Conservation (phyloP, 179 eudicot genomes). For the Spinacia oleracea region DNA sequence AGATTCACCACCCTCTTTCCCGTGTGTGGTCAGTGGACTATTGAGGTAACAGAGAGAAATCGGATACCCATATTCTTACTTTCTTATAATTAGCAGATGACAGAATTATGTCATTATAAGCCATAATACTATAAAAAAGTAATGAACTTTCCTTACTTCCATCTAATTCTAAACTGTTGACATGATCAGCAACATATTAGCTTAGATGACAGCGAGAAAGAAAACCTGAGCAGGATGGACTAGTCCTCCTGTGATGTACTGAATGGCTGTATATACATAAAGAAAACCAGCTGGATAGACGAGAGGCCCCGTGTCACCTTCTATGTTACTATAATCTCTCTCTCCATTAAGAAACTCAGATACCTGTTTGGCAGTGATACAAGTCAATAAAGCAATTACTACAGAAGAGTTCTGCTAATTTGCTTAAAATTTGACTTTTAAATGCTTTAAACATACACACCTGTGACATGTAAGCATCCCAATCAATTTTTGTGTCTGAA, state of each 20-base stretch:
- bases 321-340: slow-evolving; percentile 77
- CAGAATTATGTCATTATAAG: neutral
- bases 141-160: neutral
- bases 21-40: neutral
- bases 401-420: neutral
- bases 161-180: neutral
- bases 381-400: slow-evolving; percentile 4
- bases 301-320: slow-evolving; percentile 95
- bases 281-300: slow-evolving; percentile 98
- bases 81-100: neutral
- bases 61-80: neutral
- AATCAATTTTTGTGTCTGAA: slow-evolving; percentile 85
- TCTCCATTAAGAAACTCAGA: slow-evolving; percentile 81
- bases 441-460: slow-evolving; percentile 27
- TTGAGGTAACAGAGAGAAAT: neutral
- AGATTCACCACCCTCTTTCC: neutral
- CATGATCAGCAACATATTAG: neutral
- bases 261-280: slow-evolving; percentile 77
- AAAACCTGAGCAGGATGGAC: slow-evolving; percentile 80
- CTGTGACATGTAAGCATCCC: slow-evolving; percentile 97
- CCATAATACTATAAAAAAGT: neutral
- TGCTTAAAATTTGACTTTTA: neutral
- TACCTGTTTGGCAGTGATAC: slow-evolving; percentile 46
- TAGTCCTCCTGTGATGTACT: slow-evolving; percentile 75
- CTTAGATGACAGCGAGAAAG: neutral